These are phyloP conservation scores for Cardamine chenopodiifolia DNA, from an alignment of 345 rosid species.

Conservation along the genomic window DNA sequence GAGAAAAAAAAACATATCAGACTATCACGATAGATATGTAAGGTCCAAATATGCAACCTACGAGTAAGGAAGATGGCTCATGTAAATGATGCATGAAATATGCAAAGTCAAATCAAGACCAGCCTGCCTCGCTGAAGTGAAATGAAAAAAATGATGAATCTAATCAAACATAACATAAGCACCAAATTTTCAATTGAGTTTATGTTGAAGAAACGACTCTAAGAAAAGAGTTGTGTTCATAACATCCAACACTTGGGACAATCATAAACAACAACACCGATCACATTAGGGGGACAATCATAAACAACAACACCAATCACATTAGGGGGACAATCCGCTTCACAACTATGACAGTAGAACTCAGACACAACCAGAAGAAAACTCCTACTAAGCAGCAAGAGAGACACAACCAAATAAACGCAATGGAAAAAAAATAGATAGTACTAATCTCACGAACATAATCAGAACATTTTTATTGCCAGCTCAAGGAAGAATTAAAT, in stretches of 20 bases:
- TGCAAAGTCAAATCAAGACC: conserved; percentile 15
- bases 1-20: conserved; percentile 30
- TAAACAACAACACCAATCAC: conserved; percentile 21
- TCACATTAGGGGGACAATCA: conserved; percentile 19
- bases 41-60: conserved; percentile 17
- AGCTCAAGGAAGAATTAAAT: conserved; percentile 1
- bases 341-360: not conserved
- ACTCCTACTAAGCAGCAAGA: not conserved
- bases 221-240: conserved; percentile 12
- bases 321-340: not conserved
- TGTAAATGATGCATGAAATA: not conserved
- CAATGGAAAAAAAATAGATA: not conserved
- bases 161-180: conserved; percentile 6
- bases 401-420: conserved; percentile 1
- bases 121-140: conserved; percentile 8
- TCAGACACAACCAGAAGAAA: not conserved
- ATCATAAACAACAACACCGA: conserved; percentile 9
- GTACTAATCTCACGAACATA: not conserved
- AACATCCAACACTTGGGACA: conserved; percentile 20
- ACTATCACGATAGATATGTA: conserved; percentile 8
- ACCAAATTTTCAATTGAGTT: conserved; percentile 10
- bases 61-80: conserved; percentile 10
- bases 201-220: conserved; percentile 16
- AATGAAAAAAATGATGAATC: not conserved
- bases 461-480: conserved; percentile 8